Base-by-base conservation (phyloP, 2,329 filamentous ascomycete species). In the Talaromyces sp. region DNA sequence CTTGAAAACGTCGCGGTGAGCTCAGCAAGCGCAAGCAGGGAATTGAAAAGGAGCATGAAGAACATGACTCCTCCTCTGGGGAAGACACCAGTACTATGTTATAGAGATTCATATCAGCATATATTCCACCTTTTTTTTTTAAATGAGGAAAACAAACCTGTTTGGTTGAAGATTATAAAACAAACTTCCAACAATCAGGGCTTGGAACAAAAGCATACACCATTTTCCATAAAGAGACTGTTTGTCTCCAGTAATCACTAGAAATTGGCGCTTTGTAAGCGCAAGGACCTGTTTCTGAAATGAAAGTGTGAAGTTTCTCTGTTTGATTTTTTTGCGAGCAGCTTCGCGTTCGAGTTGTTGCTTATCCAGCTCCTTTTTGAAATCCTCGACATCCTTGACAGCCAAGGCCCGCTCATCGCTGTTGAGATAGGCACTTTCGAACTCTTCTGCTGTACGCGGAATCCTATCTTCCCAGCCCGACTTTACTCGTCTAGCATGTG, bases 1-100 rank as follows among this genome's bases (percentile, higher is more conserved):
- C 82, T 83, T 55, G 81, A 75, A 65, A 89, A 90, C 0, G 86
- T 82, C 1, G 85, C 74, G 0, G 86, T 85, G 47, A 87, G 78
- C 67, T 89, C 85, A 5, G 83, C 82, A 54, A 88, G 70, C 4
- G 86, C 85, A 34, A 88, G 77, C 8, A 89, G 75, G 10, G 85
- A 80, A 65, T 88, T 88, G 76, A 87, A 88, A 1, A 89, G 75
- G 1, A 89, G 73, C 61, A 86, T 80, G 68, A 85, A 85, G 72
- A 88, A 88, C 66, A 88, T 77, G 1, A 85, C 82, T 72, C 85
- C 85, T 50, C 86, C 85, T 59, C 85, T 77, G 1, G 83, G 82
- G 62, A 88, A 88, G 0, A 83, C 81, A 10, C 85, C 85, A 7
- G 75, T 73, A 36, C 82, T 79, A 31, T 2, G 44, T 27, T 4